A percentile compares a stretch with the other conserved stretches of the same genome.
Conservation (phyloP, 768 basidiomycete genomes). For the Leccinum boreale region DNA sequence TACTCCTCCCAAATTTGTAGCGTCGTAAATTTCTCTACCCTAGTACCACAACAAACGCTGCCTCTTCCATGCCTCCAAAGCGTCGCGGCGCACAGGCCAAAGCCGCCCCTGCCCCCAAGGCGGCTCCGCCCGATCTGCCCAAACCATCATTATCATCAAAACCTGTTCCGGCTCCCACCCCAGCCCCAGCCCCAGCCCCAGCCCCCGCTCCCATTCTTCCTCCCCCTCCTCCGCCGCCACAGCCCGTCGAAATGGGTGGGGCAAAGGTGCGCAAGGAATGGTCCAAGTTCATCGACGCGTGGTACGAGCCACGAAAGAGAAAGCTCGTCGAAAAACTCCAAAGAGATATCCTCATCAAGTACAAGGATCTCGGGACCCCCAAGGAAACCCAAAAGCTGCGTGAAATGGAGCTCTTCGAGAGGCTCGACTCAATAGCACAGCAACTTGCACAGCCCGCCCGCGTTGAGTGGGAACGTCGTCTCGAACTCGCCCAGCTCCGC, state of each 20-base stretch:
- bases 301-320: conserved; percentile 32
- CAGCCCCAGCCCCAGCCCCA: conserved; percentile 7
- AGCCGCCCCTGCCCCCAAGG: conserved; percentile 9
- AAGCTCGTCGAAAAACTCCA: conserved; percentile 29
- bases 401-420: conserved; percentile 28
- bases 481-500: conserved; percentile 25
- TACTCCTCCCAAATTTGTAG: conserved; percentile 9
- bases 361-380: conserved; percentile 25
- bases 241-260: conserved; percentile 18
- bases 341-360: conserved; percentile 29
- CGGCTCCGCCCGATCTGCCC: conserved; percentile 11
- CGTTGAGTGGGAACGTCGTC: conserved; percentile 33
- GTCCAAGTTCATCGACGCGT: conserved; percentile 24
- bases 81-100: conserved; percentile 23
- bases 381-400: conserved; percentile 29
- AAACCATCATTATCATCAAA: conserved; percentile 13
- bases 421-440: conserved; percentile 17
- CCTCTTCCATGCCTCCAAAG: conserved; percentile 28
- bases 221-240: conserved; percentile 15
- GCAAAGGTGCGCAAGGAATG: conserved; percentile 31
- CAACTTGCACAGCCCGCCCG: conserved; percentile 31
- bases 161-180: conserved; percentile 3
- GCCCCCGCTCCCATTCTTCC: background rate
- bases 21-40: conserved; percentile 12
- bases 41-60: background rate